Evolutionary conservation across 139 green algal species (phyloP), one percentile per base, ranked within the genome.

Genomic region (Spirogloea muscicola): DNA sequence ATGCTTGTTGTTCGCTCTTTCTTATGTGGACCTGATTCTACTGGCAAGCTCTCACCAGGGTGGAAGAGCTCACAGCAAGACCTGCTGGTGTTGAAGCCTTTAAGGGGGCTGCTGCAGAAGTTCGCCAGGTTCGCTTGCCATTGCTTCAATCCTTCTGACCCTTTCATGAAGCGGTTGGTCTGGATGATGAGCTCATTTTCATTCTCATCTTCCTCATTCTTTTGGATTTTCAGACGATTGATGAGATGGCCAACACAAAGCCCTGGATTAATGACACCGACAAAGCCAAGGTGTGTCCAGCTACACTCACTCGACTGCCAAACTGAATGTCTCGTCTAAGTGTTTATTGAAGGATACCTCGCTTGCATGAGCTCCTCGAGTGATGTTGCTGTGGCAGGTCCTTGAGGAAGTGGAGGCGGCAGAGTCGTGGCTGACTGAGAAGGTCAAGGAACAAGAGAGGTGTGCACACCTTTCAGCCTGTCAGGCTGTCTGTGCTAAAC

Each of bases 191-290:
- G 25, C 3, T 31, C 25, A 57, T 1, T 57, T n/a, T 57, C 25
- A 57, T 27, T 60, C 49, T 60, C 27, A 27, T 60, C 6, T n/a
- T 10, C 55, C 16, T 13, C 29, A 31, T 61, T 66, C n/a, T 48
- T 21, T 48, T 66, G 57, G 18, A 21, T 66, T 43, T 6, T 64
- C 60, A 70, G 60, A 60, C 7, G 60, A 33, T 70, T 31, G 60
- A 70, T 18, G 7, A 6, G 18, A 55, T 31, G 60, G 37, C 7
- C 39, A 33, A 70, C 18, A n/a, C 60, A 6, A 70, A 70, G 60
- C 60, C 60, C 7, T 70, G 60, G 60, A 70, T 70, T 60, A 51
- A 70, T 64, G 9, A 43, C 7, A 70, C 46, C 5, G 46, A 64
- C 29, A 70, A 70, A 58, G 9, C 5, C 6, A 29, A 57, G 60